Base-by-base conservation (phyloP, 2,329 filamentous ascomycete species). In the Diaporthe capsici region DNA sequence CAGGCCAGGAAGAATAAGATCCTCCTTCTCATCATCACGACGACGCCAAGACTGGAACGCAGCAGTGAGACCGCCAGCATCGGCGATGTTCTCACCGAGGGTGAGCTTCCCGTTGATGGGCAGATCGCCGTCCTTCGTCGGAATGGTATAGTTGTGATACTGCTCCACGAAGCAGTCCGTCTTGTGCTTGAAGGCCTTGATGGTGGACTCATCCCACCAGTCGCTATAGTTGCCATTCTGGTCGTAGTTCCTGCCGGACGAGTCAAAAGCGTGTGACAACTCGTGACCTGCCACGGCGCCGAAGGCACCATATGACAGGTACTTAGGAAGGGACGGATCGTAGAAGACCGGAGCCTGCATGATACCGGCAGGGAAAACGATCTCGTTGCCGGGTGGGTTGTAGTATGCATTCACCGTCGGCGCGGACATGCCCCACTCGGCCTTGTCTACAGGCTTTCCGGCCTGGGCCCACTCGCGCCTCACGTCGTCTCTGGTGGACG, bases 231-330 rank as follows among this genome's bases (percentile, higher is more conserved):
- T 92, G 31, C 91, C 92, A 57, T 88, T 90, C 78, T 91, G 86
- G 79, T 94, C 91, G 78, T 91, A 94, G 78, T 92, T 88, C 25
- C 91, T 87, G 12, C 92, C 92, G 0, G 87, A 90, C 47, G 88
- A 92, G 81, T 94, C 93, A 79, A 94, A 94, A 17, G 91, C 92
- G 78, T 94, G 93, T 4, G 90, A 92, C 10, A 94, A 86, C 81
- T 94, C 92, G 79, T 94, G 93, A 2, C 92, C 93, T 12, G 90
- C 90, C 3, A 94, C 88, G 1, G 90, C 88, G 0, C 92, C 93
- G 80, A 94, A 92, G 0, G 90, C 90, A n/a, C 92, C 92, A 81
- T 94, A 95, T 13, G 89, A 89, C 51, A 94, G 83, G 78, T 94
- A 94, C 34, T 89, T 84, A 0, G 93, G 93, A 0, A 93, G 87